Evolutionary conservation across 441 rosid genomes (phyloP), one percentile per base, ranked within the genome.

Genomic region (Syzygium malaccense): DNA sequence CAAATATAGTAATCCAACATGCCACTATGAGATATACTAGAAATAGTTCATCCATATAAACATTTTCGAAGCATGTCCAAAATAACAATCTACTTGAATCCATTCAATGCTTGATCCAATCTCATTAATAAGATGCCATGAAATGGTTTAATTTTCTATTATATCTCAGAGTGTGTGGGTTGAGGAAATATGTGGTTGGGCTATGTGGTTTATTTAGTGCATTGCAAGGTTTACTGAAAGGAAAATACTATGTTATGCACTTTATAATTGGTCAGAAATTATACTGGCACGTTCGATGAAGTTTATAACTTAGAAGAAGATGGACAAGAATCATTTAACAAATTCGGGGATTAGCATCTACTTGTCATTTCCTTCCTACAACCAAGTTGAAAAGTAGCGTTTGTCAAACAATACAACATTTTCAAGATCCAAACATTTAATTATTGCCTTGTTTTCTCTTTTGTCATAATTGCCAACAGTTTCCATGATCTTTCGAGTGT

Each of bases 291-390:
- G n/a, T n/a, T n/a, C n/a, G n/a, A n/a, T n/a, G n/a, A n/a, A n/a
- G n/a, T n/a, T n/a, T n/a, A n/a, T n/a, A n/a, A n/a, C n/a, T n/a
- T n/a, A n/a, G n/a, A n/a, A n/a, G n/a, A n/a, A n/a, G n/a, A n/a
- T n/a, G n/a, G n/a, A n/a, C n/a, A n/a, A n/a, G n/a, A n/a, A n/a
- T n/a, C n/a, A n/a, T n/a, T n/a, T n/a, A n/a, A n/a, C n/a, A n/a
- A n/a, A n/a, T n/a, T n/a, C n/a, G n/a, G n/a, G n/a, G n/a, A n/a
- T n/a, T n/a, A n/a, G n/a, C n/a, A n/a, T n/a, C n/a, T n/a, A n/a
- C n/a, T n/a, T n/a, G n/a, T n/a, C n/a, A n/a, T 1, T 26, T 60
- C 7, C 66, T 58, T 58, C 0, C 30, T 30, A 0, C 28, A 28
- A 58, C 30, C n/a, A 58, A 26, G 64, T 58, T 58, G n/a, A 58